phyloP scores from a whole-genome alignment of 306 rosid genomes.

The Rosa lucieae region DNA sequence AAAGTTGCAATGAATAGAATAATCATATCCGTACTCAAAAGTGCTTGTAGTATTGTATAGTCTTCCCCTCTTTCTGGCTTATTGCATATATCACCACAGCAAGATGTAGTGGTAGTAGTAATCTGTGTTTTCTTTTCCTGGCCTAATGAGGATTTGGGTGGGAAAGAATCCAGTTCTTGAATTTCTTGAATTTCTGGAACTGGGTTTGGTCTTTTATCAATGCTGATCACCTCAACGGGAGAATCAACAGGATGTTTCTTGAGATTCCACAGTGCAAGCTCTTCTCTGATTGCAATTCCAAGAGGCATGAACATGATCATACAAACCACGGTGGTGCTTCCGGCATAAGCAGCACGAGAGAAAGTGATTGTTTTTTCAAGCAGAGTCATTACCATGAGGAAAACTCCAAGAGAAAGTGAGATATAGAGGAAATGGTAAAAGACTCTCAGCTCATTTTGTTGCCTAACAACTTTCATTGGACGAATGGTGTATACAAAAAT shows the following conservation, averaged over 20 bases:
- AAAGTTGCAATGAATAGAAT: conserved; percentile 7
- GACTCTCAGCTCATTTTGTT: conserved; percentile 23
- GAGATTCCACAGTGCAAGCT: conserved; percentile 20
- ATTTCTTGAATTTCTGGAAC: background rate
- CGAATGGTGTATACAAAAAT: conserved; percentile 28
- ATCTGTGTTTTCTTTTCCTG: background rate
- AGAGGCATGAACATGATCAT: conserved; percentile 25
- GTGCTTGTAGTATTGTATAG: conserved; percentile 29
- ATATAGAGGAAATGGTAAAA: conserved; percentile 26
- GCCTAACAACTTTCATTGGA: conserved; percentile 20
- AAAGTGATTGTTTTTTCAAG: conserved; percentile 4
- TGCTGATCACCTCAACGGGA: background rate
- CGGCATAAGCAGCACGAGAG: conserved; percentile 18
- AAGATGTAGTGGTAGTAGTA: background rate
- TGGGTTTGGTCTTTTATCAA: background rate
- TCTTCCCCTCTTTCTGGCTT: conserved; percentile 49
- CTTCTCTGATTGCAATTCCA: conserved; percentile 33
- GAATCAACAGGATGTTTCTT: conserved; percentile 10
- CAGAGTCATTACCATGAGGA: conserved; percentile 32
- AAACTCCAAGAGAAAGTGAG: conserved; percentile 25
- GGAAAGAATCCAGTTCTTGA: background rate
- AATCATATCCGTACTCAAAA: conserved; percentile 31
- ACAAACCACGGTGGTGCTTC: conserved; percentile 10
- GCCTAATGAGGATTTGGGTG: background rate
- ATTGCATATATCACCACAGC: conserved; percentile 8